phyloP scores from a whole-genome alignment of 2,329 filamentous ascomycete genomes.

The Lecanicillium sp. region DNA sequence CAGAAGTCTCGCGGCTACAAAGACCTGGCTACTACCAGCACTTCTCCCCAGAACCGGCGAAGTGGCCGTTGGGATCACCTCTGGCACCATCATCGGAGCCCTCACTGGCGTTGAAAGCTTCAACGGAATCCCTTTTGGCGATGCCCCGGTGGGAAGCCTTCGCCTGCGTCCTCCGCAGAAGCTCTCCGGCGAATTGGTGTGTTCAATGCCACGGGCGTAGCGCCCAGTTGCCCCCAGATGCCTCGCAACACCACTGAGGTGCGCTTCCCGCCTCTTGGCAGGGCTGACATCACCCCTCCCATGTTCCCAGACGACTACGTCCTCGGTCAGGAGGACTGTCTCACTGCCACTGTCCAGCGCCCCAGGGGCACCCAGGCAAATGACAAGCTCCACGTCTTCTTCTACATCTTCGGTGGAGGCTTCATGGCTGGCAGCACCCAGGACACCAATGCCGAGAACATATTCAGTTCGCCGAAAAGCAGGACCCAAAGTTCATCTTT shows the following conservation, averaged over 20 bases:
- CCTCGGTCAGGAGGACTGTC: slow-evolving; percentile 44
- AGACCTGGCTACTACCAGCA: too few species aligned
- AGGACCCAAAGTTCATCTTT: slow-evolving; percentile 53
- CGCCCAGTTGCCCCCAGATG: slow-evolving; percentile 55
- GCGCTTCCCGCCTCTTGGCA: slow-evolving; percentile 26
- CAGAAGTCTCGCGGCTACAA: too few species aligned
- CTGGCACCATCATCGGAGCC: too few species aligned
- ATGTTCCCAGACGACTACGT: slow-evolving; percentile 40
- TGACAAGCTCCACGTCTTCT: slow-evolving; percentile 47
- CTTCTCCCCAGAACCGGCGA: too few species aligned
- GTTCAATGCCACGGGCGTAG: slow-evolving; percentile 39
- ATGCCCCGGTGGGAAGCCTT: slow-evolving; percentile 51
- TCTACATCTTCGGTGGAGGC: slow-evolving; percentile 53
- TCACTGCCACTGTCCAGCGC: slow-evolving; percentile 41
- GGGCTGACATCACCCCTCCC: slow-evolving; percentile 32
- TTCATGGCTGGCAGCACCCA: slow-evolving; percentile 31
- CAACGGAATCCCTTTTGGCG: slow-evolving; percentile 57
- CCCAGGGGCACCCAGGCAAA: slow-evolving; percentile 36
- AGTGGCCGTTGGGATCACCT: too few species aligned
- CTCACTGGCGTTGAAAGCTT: too few species aligned
- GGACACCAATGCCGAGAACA: slow-evolving; percentile 31
- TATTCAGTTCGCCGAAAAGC: slow-evolving; percentile 29
- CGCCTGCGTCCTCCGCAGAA: slow-evolving; percentile 54
- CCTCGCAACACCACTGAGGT: slow-evolving; percentile 35
- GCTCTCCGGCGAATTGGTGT: slow-evolving; percentile 28